These are phyloP conservation scores for Coleophoma cylindrospora DNA, from an alignment of 2,329 filamentous ascomycete species.

Conservation along the genomic window DNA sequence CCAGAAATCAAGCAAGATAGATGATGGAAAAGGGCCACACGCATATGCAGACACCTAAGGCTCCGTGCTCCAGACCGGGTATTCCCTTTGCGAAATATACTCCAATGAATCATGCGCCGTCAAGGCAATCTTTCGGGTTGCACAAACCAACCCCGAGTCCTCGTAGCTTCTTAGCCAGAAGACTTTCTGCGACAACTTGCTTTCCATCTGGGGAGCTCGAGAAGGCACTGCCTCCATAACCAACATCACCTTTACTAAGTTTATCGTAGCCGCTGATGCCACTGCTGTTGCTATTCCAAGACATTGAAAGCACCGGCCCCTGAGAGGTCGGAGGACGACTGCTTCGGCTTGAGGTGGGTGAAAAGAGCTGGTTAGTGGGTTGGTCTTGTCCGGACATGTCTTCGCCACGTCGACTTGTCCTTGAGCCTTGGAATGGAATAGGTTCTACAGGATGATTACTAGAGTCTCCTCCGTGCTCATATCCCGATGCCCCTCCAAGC, in stretches of 20 bases:
- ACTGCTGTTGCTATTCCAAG: slow-evolving; percentile 17
- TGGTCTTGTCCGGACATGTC: slow-evolving; percentile 4
- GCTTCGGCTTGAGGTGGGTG: slow-evolving; percentile 25
- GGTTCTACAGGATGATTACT: slow-evolving; percentile 37
- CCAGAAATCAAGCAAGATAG: neutral
- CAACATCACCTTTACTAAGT: slow-evolving; percentile 58
- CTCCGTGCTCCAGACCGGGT: slow-evolving; percentile 13
- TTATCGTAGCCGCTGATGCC: slow-evolving; percentile 54
- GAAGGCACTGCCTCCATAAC: slow-evolving; percentile 56
- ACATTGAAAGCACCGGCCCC: slow-evolving; percentile 21
- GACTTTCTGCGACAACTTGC: slow-evolving; percentile 50
- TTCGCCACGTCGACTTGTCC: slow-evolving; percentile 8
- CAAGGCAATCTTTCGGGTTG: slow-evolving; percentile 11
- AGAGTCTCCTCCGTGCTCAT: slow-evolving; percentile 18
- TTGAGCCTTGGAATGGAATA: slow-evolving; percentile 42
- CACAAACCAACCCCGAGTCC: slow-evolving; percentile 30
- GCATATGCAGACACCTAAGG: no score
- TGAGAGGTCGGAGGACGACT: slow-evolving; percentile 25
- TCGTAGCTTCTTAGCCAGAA: slow-evolving; percentile 65
- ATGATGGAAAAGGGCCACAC: neutral
- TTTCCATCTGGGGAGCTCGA: slow-evolving; percentile 30
- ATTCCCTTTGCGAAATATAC: slow-evolving; percentile 18
- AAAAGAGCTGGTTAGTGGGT: slow-evolving; percentile 24
- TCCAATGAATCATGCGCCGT: slow-evolving; percentile 17
- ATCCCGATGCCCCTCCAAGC: slow-evolving; percentile 14